Percentiles rank a stretch among this genome's conserved stretches.
phyloP scores from a whole-genome alignment of 176 grass and related monocot species.

The Eleusine indica region DNA sequence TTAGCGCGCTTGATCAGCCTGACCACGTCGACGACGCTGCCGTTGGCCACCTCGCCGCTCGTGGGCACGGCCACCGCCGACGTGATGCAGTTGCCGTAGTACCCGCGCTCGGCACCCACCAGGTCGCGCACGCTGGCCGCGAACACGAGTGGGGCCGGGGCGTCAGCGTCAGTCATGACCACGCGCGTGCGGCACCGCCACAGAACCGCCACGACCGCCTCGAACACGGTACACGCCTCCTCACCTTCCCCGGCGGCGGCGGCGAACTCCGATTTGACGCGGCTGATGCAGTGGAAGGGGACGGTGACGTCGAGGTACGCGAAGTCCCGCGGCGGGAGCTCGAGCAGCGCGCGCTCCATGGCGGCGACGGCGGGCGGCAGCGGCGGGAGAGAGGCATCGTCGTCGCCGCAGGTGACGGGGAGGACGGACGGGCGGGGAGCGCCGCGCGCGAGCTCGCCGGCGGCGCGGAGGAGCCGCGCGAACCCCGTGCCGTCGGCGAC shows the following conservation, averaged over 20 bases:
- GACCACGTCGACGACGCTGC: slow-evolving; percentile 12
- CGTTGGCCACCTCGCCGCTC: slow-evolving; percentile 23
- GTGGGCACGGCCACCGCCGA: slow-evolving; percentile 13
- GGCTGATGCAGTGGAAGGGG: not conserved
- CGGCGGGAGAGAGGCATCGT: not conserved
- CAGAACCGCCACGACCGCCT: slow-evolving; percentile 25
- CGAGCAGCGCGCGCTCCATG: not conserved
- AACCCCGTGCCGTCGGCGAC: slow-evolving; percentile 33
- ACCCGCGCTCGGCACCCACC: slow-evolving; percentile 2
- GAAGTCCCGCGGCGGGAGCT: not conserved
- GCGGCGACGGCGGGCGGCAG: slow-evolving; percentile 17
- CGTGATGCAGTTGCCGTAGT: slow-evolving; percentile 40
- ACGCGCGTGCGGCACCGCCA: slow-evolving; percentile 34
- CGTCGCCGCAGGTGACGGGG: slow-evolving; percentile 18
- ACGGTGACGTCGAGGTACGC: slow-evolving; percentile 30
- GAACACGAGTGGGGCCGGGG: slow-evolving; percentile 18
- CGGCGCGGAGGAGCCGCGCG: slow-evolving; percentile 25
- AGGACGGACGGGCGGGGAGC: not conserved
- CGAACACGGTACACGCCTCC: slow-evolving; percentile 10
- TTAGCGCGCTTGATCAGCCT: slow-evolving; percentile 29
- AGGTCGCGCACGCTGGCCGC: slow-evolving; percentile 21
- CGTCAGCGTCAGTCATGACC: not conserved
- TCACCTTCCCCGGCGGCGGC: not conserved
- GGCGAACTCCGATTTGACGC: slow-evolving; percentile 10
- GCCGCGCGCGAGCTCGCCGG: slow-evolving; percentile 31